Evolutionary conservation across 176 grass and related monocot species (phyloP).

Genomic region (Pharus latifolius): DNA sequence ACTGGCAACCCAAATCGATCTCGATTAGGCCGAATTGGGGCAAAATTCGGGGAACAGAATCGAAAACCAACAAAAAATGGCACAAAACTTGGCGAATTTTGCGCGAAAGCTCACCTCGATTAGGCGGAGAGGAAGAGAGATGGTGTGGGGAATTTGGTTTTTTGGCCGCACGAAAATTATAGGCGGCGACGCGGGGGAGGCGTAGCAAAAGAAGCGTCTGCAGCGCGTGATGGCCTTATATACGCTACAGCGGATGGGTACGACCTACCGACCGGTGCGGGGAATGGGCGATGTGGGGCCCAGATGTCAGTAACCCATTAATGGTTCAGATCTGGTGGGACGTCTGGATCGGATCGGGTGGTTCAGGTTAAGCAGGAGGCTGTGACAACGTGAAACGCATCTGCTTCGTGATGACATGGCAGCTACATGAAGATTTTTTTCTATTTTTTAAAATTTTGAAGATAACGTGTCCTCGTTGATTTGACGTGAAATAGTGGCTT

Average conservation of each 20-base stretch:
- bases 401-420: too few relatives aligned
- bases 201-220: too few relatives aligned
- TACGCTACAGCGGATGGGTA: background rate
- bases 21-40: background rate
- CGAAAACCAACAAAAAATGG: background rate
- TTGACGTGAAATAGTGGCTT: too few relatives aligned
- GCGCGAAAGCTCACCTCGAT: conserved; percentile 1
- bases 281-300: background rate
- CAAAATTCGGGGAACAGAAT: background rate
- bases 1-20: too few relatives aligned
- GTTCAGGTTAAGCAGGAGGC: too few relatives aligned
- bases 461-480: too few relatives aligned
- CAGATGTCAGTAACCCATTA: too few relatives aligned
- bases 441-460: too few relatives aligned
- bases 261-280: background rate
- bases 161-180: background rate
- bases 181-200: conserved; percentile 2
- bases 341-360: background rate
- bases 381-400: too few relatives aligned
- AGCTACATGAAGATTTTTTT: too few relatives aligned
- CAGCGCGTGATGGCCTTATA: background rate
- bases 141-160: background rate
- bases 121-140: background rate
- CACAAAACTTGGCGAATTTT: background rate
- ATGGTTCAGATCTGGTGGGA: background rate